phyloP scores from a whole-genome alignment of 345 rosid genomes.

The Salix udensis region DNA sequence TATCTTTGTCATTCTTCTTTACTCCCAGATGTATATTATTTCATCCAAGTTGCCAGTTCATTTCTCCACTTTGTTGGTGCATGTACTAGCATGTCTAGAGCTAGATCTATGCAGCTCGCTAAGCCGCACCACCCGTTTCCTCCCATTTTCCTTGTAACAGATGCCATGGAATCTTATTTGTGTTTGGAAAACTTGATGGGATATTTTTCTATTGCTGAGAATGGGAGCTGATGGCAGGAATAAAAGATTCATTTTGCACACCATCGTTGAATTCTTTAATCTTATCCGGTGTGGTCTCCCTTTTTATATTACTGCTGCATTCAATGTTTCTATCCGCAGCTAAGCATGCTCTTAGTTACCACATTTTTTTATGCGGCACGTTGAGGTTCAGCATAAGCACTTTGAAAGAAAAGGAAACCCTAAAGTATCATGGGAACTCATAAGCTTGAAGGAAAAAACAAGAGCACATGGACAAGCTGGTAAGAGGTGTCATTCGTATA shows the following conservation, averaged over 20 bases:
- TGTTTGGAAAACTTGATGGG: not conserved
- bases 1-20: not conserved
- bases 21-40: not conserved
- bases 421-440: not conserved
- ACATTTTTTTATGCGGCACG: not conserved
- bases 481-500: slow-evolving; percentile 6
- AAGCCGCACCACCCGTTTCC: not conserved
- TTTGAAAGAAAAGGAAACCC: not conserved
- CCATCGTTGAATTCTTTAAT: not conserved
- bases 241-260: not conserved
- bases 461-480: slow-evolving; percentile 6
- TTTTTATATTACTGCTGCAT: not conserved
- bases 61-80: not conserved
- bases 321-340: not conserved
- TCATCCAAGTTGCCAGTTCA: slow-evolving; percentile 1
- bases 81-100: not conserved
- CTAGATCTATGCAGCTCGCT: not conserved
- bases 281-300: not conserved
- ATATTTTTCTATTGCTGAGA: not conserved
- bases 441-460: not conserved
- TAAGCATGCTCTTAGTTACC: slow-evolving; percentile 12
- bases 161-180: slow-evolving; percentile 4
- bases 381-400: not conserved
- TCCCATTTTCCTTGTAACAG: not conserved
- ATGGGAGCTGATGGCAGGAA: not conserved